Evolutionary conservation across 306 rosid species (phyloP).

Genomic region (Acacia melanoxylon): DNA sequence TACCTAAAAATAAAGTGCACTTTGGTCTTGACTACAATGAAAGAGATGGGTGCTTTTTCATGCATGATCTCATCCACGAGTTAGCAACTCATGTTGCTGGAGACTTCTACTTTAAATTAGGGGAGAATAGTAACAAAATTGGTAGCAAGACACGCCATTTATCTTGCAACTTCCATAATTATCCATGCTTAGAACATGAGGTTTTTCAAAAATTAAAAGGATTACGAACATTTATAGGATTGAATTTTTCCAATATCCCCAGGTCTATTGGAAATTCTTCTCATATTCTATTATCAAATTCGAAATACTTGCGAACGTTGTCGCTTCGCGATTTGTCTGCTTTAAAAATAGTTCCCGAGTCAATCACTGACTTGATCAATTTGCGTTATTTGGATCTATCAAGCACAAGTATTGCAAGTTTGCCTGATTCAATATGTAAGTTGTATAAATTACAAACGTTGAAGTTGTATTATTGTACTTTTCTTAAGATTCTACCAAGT

Average conservation of each 20-base stretch:
- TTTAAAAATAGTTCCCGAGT: neutral
- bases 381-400: conserved; percentile 17
- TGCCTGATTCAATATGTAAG: neutral
- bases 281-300: neutral
- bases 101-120: neutral
- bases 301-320: conserved; percentile 1
- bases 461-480: accelerated
- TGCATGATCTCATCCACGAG: conserved; percentile 16
- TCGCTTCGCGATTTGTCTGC: accelerated
- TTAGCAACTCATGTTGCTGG: neutral
- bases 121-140: neutral
- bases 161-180: neutral
- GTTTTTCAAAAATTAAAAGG: neutral
- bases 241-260: neutral
- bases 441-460: conserved; percentile 27
- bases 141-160: neutral
- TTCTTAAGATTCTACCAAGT: neutral
- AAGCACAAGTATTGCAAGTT: accelerated
- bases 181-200: neutral
- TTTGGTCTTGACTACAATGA: neutral
- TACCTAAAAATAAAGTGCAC: neutral
- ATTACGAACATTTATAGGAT: conserved; percentile 19
- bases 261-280: neutral
- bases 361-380: neutral
- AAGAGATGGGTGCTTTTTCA: neutral